Evolutionary conservation across 2,329 filamentous ascomycete species (phyloP).

Genomic region (Diaporthe sp.): DNA sequence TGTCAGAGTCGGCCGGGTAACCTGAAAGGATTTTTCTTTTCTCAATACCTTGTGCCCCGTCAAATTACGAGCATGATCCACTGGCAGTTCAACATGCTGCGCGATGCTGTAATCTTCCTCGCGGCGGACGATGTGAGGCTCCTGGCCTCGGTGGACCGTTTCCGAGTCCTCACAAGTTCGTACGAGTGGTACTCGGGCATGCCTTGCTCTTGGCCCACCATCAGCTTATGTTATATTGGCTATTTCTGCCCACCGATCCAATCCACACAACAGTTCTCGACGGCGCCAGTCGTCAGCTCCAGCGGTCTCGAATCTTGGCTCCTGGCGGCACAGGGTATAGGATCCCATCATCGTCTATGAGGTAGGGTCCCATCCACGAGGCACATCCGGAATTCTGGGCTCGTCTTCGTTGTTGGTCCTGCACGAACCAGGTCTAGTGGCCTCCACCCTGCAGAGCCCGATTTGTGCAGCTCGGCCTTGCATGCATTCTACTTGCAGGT

Average conservation of each 20-base stretch:
- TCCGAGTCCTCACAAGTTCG: background rate
- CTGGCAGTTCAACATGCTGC: background rate
- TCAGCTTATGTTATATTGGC: conserved; percentile 18
- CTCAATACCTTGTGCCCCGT: background rate
- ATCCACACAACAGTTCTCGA: background rate
- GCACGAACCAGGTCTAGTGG: conserved; percentile 26
- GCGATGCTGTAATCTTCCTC: background rate
- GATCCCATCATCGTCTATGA: conserved; percentile 24
- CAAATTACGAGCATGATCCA: background rate
- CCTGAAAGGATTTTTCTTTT: background rate
- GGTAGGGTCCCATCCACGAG: background rate
- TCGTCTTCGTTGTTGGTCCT: conserved; percentile 24
- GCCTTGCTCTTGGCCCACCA: background rate
- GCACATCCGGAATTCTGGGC: conserved; percentile 5
- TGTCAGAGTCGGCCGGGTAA: background rate
- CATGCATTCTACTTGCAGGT: conserved; percentile 30
- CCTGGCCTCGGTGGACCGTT: background rate
- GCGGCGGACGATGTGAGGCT: background rate
- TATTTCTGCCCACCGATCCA: conserved; percentile 8
- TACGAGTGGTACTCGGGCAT: background rate
- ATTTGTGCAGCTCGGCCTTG: background rate
- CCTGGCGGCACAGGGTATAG: background rate
- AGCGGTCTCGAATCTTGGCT: conserved; percentile 1
- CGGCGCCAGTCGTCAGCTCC: conserved; percentile 19
- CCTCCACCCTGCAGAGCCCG: conserved; percentile 21